phyloP scores from a whole-genome alignment of 805 yeast species.

The Zygosaccharomyces siamensis region DNA sequence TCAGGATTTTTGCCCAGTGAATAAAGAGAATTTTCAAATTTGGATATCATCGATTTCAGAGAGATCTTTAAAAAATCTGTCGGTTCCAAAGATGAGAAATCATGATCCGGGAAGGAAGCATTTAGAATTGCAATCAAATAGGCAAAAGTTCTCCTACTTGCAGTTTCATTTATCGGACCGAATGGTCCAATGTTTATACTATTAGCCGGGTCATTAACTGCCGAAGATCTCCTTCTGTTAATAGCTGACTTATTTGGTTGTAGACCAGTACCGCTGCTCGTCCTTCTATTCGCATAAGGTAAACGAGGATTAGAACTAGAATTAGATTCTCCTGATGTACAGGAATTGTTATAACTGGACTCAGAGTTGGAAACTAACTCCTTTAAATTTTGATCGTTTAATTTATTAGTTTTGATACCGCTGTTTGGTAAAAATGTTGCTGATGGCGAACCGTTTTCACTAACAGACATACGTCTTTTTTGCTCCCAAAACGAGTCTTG shows the following conservation, averaged over 20 bases:
- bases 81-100: conserved; percentile 83
- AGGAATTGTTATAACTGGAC: conserved; percentile 29
- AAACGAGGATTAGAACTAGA: conserved; percentile 9
- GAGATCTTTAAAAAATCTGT: conserved; percentile 56
- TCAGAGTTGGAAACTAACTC: conserved; percentile 30
- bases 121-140: conserved; percentile 85
- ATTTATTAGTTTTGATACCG: conserved; percentile 24
- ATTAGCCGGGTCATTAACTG: conserved; percentile 23
- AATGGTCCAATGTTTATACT: conserved; percentile 57
- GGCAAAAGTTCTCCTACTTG: conserved; percentile 85
- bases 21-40: conserved; percentile 72
- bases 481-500: conserved; percentile 38
- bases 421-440: conserved; percentile 5
- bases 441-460: conserved; percentile 31
- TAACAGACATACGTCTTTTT: conserved; percentile 39
- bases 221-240: conserved; percentile 28
- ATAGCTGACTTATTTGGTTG: conserved; percentile 12
- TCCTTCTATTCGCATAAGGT: conserved; percentile 16
- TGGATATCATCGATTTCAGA: conserved; percentile 48
- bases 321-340: conserved; percentile 26
- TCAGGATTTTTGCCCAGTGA: conserved; percentile 54
- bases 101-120: conserved; percentile 94
- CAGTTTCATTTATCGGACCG: conserved; percentile 84
- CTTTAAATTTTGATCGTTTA: conserved; percentile 35
- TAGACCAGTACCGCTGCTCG: conserved; percentile 28